Conservation (phyloP, 306 rosid species). For the Adenanthera pavonina region DNA sequence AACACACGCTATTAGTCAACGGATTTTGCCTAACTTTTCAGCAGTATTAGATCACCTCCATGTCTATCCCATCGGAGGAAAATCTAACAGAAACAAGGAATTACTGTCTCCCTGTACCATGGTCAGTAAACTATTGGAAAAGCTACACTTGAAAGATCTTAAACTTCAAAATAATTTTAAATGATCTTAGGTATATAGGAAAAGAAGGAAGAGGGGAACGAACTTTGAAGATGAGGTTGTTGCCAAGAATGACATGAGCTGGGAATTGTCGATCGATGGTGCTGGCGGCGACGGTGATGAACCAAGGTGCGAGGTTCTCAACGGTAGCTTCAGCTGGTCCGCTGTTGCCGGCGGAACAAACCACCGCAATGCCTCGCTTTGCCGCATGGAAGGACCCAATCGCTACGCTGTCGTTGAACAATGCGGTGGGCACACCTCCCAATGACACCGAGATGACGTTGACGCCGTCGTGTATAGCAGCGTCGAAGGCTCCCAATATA, state of each 20-base stretch:
- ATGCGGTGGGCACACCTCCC: conserved; percentile 56
- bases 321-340: conserved; percentile 72
- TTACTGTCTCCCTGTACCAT: neutral
- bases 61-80: neutral
- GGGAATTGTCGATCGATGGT: conserved; percentile 87
- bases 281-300: conserved; percentile 87
- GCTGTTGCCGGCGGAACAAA: conserved; percentile 88
- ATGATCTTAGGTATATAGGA: neutral
- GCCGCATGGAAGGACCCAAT: conserved; percentile 90
- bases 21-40: neutral
- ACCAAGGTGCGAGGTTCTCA: conserved; percentile 72
- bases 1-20: neutral
- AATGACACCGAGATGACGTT: conserved; percentile 79
- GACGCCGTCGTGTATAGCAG: conserved; percentile 82
- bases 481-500: conserved; percentile 75
- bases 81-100: neutral
- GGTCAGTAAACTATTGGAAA: neutral
- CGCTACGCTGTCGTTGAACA: conserved; percentile 71
- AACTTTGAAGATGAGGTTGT: conserved; percentile 60
- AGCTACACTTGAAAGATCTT: neutral
- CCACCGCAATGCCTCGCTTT: conserved; percentile 71
- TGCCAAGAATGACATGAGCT: conserved; percentile 59
- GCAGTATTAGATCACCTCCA: neutral
- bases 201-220: neutral
- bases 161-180: neutral